Base-by-base conservation (phyloP, 345 rosid genomes). In the Camelina hispida region DNA sequence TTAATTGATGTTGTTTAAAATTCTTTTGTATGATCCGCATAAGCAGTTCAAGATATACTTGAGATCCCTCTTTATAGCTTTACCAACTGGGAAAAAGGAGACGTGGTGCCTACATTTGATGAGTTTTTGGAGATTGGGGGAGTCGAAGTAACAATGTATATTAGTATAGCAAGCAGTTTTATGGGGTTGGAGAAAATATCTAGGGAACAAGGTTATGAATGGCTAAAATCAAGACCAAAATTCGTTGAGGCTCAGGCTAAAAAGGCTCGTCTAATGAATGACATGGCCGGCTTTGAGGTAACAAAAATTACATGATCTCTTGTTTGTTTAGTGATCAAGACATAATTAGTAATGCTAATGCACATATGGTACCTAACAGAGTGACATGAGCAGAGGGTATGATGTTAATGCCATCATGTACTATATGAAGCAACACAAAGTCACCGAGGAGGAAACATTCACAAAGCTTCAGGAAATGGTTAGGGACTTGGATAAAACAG, bases 361-460 rank as follows among this genome's bases (percentile, higher is more conserved):
- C 25, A 23, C 25, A 23, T 23, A 23, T 23, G 25, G 25, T 23
- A 23, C 25, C 25, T 23, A 23, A 23, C 25, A 23, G 25, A 23
- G 25, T 23, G 75, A 78, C 80, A 61, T 51, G 60, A 54, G 75
- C 3, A 59, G 66, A 71, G 66, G 75, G 57, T 59, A 46, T 71
- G 40, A 3, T 9, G 1, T 35, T n/a, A 56, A 30, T 23, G 66
- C 66, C n/a, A 15, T 71, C 30, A 20, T 17, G 14, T 51, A n/a
- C 17, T 67, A 67, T 22, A 67, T 67, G 46, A 52, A 67, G 35
- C 58, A 71, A 46, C 32, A 71, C 53, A 23, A 55, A 30, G 57
- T 46, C 2, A 57, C 57, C 5, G 10, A 46, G 14, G 58, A 59
- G 22, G 56, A 58, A 56, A 35, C 64, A 1, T n/a, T 42, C 5